Evolutionary conservation across 192 early-diverging fungal genomes (phyloP).

Genomic region (Paraglomus brasilianum): DNA sequence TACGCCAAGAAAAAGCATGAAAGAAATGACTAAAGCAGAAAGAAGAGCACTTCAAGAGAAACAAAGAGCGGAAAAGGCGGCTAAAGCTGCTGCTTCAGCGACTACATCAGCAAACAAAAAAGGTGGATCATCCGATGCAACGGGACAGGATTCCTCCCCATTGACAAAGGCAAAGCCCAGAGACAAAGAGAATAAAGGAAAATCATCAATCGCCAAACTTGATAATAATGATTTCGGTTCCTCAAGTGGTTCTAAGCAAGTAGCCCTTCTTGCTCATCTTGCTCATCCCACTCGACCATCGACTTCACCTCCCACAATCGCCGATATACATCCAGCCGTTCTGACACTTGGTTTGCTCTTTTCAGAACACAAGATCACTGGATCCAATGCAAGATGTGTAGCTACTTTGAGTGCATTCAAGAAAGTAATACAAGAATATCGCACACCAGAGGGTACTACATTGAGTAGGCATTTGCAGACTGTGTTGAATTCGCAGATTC

Average conservation of each 20-base stretch:
- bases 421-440: slow-evolving; percentile 89
- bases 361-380: slow-evolving; percentile 80
- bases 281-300: slow-evolving; percentile 53
- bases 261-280: slow-evolving; percentile 78
- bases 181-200: slow-evolving; percentile 38
- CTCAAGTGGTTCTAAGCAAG: slow-evolving; percentile 38
- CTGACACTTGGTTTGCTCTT: slow-evolving; percentile 84
- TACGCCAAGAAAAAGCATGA: slow-evolving; percentile 41
- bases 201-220: background rate
- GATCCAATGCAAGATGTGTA: slow-evolving; percentile 87
- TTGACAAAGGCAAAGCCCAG: background rate
- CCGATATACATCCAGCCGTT: slow-evolving; percentile 85
- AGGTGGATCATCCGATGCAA: slow-evolving; percentile 14
- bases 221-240: too few relatives aligned
- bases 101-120: slow-evolving; percentile 36
- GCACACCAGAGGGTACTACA: slow-evolving; percentile 75
- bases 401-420: slow-evolving; percentile 87
- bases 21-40: slow-evolving; percentile 89
- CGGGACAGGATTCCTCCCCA: too few relatives aligned
- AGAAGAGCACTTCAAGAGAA: slow-evolving; percentile 82
- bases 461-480: slow-evolving; percentile 79
- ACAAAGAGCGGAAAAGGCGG: slow-evolving; percentile 78
- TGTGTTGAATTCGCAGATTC: slow-evolving; percentile 87
- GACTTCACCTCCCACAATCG: slow-evolving; percentile 37
- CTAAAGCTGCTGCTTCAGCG: slow-evolving; percentile 39